These are phyloP conservation scores for Phytopythium helicoides DNA, from an alignment of 352 stramenopile genomes.

Conservation along the genomic window DNA sequence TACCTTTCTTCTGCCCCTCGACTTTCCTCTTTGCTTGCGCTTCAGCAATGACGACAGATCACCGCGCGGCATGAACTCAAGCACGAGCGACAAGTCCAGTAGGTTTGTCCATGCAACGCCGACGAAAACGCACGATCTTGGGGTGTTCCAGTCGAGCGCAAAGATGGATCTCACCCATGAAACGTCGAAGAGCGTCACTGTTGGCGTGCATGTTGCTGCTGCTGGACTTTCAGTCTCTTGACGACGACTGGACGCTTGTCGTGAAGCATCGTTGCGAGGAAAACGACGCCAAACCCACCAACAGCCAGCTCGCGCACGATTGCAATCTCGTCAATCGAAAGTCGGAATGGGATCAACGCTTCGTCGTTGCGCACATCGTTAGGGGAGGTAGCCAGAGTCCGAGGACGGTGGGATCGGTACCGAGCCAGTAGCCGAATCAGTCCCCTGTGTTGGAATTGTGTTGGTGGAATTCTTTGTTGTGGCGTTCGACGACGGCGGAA, in stretches of 20 bases:
- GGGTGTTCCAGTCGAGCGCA: slow-evolving; percentile 38
- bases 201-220: slow-evolving; percentile 15
- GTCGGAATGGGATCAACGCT: slow-evolving; percentile 41
- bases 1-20: slow-evolving; percentile 1
- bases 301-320: slow-evolving; percentile 37
- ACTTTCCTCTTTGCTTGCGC: background rate
- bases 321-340: slow-evolving; percentile 49
- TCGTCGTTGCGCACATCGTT: slow-evolving; percentile 75
- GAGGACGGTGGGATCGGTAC: slow-evolving; percentile 19
- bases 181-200: slow-evolving; percentile 17
- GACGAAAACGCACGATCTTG: slow-evolving; percentile 46
- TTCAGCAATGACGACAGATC: slow-evolving; percentile 28
- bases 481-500: background rate
- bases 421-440: slow-evolving; percentile 8
- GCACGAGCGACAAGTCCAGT: slow-evolving; percentile 32
- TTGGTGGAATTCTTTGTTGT: background rate
- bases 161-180: slow-evolving; percentile 54
- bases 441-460: background rate
- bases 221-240: slow-evolving; percentile 35
- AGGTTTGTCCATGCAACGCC: slow-evolving; percentile 42
- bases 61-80: slow-evolving; percentile 39
- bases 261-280: slow-evolving; percentile 29
- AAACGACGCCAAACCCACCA: slow-evolving; percentile 62
- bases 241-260: slow-evolving; percentile 2
- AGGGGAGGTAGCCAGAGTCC: slow-evolving; percentile 21